Base-by-base conservation (phyloP, 1,284 basidiomycete species). In the Ceratobasidium sp. region DNA sequence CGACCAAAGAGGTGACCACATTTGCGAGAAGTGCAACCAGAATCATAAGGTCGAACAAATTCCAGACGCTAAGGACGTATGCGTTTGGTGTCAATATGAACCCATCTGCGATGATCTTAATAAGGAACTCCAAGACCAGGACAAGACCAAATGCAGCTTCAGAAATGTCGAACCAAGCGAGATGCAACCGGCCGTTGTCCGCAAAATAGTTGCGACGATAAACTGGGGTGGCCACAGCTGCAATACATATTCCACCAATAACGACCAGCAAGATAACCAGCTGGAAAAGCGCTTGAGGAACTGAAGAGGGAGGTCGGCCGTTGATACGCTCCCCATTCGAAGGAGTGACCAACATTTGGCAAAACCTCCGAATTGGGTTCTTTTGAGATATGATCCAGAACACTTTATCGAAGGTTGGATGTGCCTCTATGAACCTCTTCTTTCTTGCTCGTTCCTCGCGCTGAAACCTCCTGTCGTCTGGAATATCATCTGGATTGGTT, bases 71-170 rank as follows among this genome's bases (percentile, higher is more conserved):
- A 18, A 91, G 88, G 34, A 98, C 81, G 78, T 98, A 98, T 0
- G 96, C 95, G 77, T 98, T 98, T 0, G 97, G 97, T 0, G 96
- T 92, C 81, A 97, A 96, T 18, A 91, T 77, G 79, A 96, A 92
- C 0, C 97, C 97, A 77, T 99, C 97, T 0, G 97, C 97, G 58
- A 96, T 84, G 77, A 97, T 83, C 82, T 98, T 96, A 87, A 98
- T 89, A 74, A 92, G 74, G 76, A 97, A 96, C 79, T 99, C 97
- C 69, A 91, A 75, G 61, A 97, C 81, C 46, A 98, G 91, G 6
- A 90, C 83, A 62, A 91, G 82, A 0, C 91, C 92, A 61, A 98
- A 91, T 0, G 87, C 83, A 0, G 87, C 83, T 79, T 98, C 96
- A 1, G 90, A 87, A 57, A 96, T 83, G 76, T 94, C 91, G 80